Evolutionary conservation across 768 basidiomycete species (phyloP), one percentile per base, ranked within the genome.

Genomic region (Cystofilobasidium bisporidii): DNA sequence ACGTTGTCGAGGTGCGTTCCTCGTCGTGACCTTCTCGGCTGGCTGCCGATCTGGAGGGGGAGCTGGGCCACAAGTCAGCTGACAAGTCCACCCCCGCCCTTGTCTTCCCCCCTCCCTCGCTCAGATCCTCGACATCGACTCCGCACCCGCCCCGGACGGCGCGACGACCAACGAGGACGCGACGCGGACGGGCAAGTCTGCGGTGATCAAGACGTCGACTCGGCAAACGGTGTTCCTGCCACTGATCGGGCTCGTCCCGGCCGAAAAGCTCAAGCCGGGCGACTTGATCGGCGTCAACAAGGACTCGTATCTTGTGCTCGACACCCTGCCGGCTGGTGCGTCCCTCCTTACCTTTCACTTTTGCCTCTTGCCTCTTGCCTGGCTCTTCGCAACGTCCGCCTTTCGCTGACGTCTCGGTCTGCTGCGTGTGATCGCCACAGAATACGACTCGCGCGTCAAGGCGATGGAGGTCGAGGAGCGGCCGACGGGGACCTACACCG

Each of bases 391-490:
- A n/a, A n/a, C n/a, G n/a, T n/a, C 33, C 24, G 17, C 17, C 33
- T 2, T 30, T 17, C 28, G 61, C 15, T 3, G 33, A 24, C 38
- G 36, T 36, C 2, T 18, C 40, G 38, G 12, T n/a, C n/a, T n/a
- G n/a, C n/a, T n/a, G n/a, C n/a, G n/a, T n/a, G n/a, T n/a, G n/a
- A n/a, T n/a, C n/a, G n/a, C n/a, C n/a, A n/a, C 88, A 30, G 96
- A 99, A 80, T 98, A 91, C 74, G 96, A 99, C 77, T 92, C 91
- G 41, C 86, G 96, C 56, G 96, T 99, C 30, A 98, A 97, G 78
- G 96, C 96, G 12, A 99, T 99, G 96, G 96, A 99, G 75, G 96
- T 99, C 1, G 96, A 99, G 72, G 96, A 98, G 77, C 83, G 91
- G 61, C 96, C 96, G 40, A 98, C 93, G 17, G 96, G 98, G 77